Evolutionary conservation across 805 yeast genomes (phyloP), one percentile per base, ranked within the genome.

Genomic region (Candida nitratophila): DNA sequence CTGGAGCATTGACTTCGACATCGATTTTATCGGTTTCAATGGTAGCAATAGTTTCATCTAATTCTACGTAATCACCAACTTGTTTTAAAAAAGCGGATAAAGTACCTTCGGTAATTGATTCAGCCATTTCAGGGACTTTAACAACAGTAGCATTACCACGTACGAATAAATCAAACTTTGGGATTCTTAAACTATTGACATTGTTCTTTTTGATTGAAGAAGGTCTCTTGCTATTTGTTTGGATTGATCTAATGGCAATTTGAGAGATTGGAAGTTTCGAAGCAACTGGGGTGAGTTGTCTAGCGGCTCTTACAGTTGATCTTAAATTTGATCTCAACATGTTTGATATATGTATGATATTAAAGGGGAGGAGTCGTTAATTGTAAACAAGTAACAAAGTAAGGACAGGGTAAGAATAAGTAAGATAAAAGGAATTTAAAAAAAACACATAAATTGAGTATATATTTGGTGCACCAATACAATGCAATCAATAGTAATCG

Each of bases 1-100:
- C 76, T 49, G 99, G 98, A 7, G 99, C 82, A 64, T 89, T 91
- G 48, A 93, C 98, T 64, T 91, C 96, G 42, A 93, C 95, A 60
- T 93, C 99, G 58, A 93, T 90, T 74, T 93, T 93, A 68, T 93
- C 99, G 41, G 99, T 93, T 72, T 93, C 99, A 56, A 93, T 91
- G 51, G 97, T 90, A 46, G 98, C 98, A 54, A 93, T 74, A 52
- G 86, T 80, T 70, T 91, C 98, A 66, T 91, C 98, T 54, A 71
- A 79, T 46, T 75, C 77, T 44, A 91, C 91, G 56, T 69, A 89
- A 48, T 91, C 98, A 53, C 99, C 99, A 49, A 89, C 88, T 49
- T 77, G 68, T 62, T 83, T 83, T 51, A 73, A 69, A 60, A 70
- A 83, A 16, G 76, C 56, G 51, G 86, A 73, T 53, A 93, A 76